Base-by-base conservation (phyloP, 2,329 filamentous ascomycete genomes). In the Cladophialophora psammophila region DNA sequence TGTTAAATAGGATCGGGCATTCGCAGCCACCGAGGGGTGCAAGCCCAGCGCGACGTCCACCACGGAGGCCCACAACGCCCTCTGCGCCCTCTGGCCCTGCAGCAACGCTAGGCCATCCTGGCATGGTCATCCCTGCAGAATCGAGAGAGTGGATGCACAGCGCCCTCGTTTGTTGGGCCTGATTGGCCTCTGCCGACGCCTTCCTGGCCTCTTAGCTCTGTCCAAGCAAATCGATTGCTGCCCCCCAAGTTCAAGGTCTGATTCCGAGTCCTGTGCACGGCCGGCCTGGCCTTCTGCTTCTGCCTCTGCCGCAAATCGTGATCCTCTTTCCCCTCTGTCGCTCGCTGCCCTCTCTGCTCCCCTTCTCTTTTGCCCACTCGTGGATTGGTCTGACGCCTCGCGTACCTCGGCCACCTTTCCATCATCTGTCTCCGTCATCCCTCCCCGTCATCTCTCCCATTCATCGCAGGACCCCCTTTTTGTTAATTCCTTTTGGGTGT, bases 361-460 rank as follows among this genome's bases (percentile, higher is more conserved):
- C 32, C 40, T 34, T 31, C 58, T 60, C 34, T 31, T 48, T 38
- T 60, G 40, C 45, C 58, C 40, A 45, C 40, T 45, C n/a, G 40
- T 45, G 18, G 45, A 18, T 12, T 50, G 32, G 18, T 61, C 59
- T 61, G 59, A 61, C 59, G 52, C 59, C 48, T 61, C 48, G 59
- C 59, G 42, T 61, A 61, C 59, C 59, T 61, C 48, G 48, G 59
- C 59, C 59, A 38, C 59, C 42, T 15, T 6, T 38, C 48, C 42
- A 38, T 18, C 59, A 61, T 35, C 7, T 55, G 13, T 35, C 34
- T 55, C 13, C 35, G 31, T 55, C 15, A 55, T 55, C 52, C 35
- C 52, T 4, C 34, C 18, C 13, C n/a, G n/a, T n/a, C 15, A 55
- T 55, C 52, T 55, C 52, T 4, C 34, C 18, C 13, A 34, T 55